These are phyloP conservation scores for Leersia perrieri DNA, from an alignment of 176 grass and related monocot species.

Conservation along the genomic window DNA sequence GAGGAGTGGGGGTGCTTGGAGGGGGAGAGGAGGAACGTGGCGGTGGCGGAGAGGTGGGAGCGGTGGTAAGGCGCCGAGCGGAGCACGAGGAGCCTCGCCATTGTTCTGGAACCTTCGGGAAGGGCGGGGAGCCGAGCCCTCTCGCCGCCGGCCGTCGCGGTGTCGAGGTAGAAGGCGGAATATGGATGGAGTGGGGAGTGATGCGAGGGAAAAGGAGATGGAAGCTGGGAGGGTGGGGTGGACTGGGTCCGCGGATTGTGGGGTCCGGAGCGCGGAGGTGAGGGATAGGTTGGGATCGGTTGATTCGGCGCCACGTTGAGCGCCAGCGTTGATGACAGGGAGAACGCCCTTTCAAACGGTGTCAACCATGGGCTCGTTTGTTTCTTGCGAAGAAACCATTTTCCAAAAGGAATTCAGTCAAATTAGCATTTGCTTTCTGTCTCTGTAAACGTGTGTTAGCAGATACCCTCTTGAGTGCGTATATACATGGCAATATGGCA, in stretches of 20 bases:
- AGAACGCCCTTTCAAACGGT: not conserved
- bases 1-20: slow-evolving; percentile 22
- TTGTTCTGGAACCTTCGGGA: slow-evolving; percentile 21
- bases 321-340: not conserved
- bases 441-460: no score
- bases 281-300: slow-evolving; percentile 53
- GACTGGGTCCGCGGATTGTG: slow-evolving; percentile 18
- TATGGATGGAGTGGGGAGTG: not conserved
- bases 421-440: no score
- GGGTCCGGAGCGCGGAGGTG: slow-evolving; percentile 11
- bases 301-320: slow-evolving; percentile 57
- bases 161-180: not conserved
- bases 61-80: slow-evolving; percentile 51
- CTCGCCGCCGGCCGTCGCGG: not conserved
- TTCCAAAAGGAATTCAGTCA: no score
- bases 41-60: slow-evolving; percentile 22
- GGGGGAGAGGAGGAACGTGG: slow-evolving; percentile 19
- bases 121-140: not conserved
- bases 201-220: not conserved
- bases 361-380: no score
- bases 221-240: not conserved
- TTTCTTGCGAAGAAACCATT: no score
- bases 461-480: no score
- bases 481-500: no score
- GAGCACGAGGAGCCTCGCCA: slow-evolving; percentile 62